These are phyloP conservation scores for Butyriboletus appendiculatus DNA, from an alignment of 1,284 basidiomycete genomes.

Conservation along the genomic window DNA sequence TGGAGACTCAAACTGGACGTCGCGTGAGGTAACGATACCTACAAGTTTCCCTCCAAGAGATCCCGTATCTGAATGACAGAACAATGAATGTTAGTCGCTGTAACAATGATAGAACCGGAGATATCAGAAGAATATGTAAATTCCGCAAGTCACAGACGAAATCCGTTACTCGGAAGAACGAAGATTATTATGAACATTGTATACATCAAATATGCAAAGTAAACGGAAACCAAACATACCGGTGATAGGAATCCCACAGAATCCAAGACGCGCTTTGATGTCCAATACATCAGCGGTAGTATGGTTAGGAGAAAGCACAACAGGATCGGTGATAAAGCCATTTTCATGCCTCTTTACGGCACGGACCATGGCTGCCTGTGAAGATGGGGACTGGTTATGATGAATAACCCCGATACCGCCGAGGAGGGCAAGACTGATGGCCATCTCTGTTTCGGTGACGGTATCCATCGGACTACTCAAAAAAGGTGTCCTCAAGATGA, in stretches of 20 bases:
- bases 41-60: constrained; percentile 87
- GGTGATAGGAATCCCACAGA: constrained; percentile 97
- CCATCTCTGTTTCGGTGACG: constrained; percentile 97
- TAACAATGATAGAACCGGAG: constrained; percentile 11
- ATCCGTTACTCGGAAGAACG: constrained; percentile 86
- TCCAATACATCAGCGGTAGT: constrained; percentile 90
- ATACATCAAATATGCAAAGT: constrained; percentile 39
- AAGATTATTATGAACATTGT: constrained; percentile 68
- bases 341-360: constrained; percentile 99
- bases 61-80: constrained; percentile 70
- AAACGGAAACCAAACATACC: constrained; percentile 53
- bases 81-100: constrained; percentile 18
- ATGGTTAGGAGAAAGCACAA: constrained; percentile 80
- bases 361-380: constrained; percentile 96
- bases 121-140: constrained; percentile 38
- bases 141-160: constrained; percentile 71
- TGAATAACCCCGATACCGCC: constrained; percentile 99
- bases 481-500: constrained; percentile 94
- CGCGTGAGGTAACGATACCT: constrained; percentile 96
- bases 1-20: constrained; percentile 90
- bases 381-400: constrained; percentile 89
- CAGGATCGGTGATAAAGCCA: constrained; percentile 96
- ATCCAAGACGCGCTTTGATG: constrained; percentile 91
- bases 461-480: constrained; percentile 99
- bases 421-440: constrained; percentile 91